Base-by-base conservation (phyloP, 2,329 filamentous ascomycete species). In the Diatrype stigma region DNA sequence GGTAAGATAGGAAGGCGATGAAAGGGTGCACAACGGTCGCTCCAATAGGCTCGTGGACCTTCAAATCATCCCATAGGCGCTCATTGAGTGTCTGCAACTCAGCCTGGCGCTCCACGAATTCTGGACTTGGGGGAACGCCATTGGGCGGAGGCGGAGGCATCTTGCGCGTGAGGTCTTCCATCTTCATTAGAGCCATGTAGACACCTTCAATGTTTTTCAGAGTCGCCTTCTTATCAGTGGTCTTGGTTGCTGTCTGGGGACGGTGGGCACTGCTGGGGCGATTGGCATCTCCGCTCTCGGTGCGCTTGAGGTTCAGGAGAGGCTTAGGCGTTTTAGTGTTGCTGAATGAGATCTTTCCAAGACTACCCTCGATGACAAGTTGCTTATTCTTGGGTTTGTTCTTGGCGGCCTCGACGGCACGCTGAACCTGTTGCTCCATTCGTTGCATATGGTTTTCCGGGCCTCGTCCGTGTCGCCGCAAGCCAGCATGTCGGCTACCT, bases 351-450 rank as follows among this genome's bases (percentile, higher is more conserved):
- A 99, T 99, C 75, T 97, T 99, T 58, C 94, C 94, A 46, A 99
- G 74, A 64, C 91, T 96, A 23, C 94, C 94, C 66, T 96, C 93
- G 52, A 99, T 93, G 19, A 97, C 92, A 8, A 99, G 79, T 68
- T 96, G 92, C 64, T 95, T 96, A 66, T 96, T 96, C 78, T 99
- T 99, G 12, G 94, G 94, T 70, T 96, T 93, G 53, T 91, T 90
- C 75, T 97, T 99, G 48, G 94, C 94, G 1, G 94, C 94, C 66
- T 99, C 94, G 0, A 99, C 94, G 22, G 94, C 94, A 51, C 94
- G 86, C 68, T 96, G 93, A 12, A 99, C 95, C 70, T 99, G 94
- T 70, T 99, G 94, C 70, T 99, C 93, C 94, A 99, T 99, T 50
- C 94, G 87, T 68, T 97, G 94, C 74, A 97, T 90, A 65, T 99